Evolutionary conservation across 441 rosid genomes (phyloP), one percentile per base, ranked within the genome.

Genomic region (Populus hybrid): DNA sequence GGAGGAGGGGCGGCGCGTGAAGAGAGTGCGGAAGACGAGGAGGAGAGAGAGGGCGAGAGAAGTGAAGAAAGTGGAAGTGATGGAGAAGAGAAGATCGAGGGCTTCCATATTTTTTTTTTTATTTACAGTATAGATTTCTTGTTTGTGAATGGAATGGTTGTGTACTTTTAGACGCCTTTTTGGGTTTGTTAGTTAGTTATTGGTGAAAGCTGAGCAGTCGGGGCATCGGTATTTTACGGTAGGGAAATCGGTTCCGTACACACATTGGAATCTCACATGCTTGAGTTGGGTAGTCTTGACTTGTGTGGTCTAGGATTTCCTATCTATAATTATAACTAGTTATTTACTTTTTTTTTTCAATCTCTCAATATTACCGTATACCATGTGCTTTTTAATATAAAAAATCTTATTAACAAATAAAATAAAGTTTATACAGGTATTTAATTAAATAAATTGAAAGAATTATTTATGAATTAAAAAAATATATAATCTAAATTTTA

Each of bases 11-110:
- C 26, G 21, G 83, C 86, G 86, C 76, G 72, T 64, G 84, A 87
- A 76, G 70, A 89, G 78, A 76, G 82, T 38, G 77, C 79, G 85
- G 71, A 89, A 78, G 40, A 87, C 88, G 78, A 90, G 90, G 82
- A 84, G 50, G 74, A 90, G 77, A 65, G 97, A 89, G 78, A 88
- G 84, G 67, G 83, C 31, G 74, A 88, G 31, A 24, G 97, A 87
- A 64, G 85, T 84, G 81, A 82, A 3, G 64, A 80, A 74, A 10
- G 88, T 75, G 81, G 86, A 82, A 50, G 84, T 2, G 69, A 92
- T 85, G 2, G 98, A 86, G 79, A 80, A 79, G 38, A 91, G 70
- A 42, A 93, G 93, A 83, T 69, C 86, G 36, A 91, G 33, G 12
- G 76, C 8, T 70, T 94, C 97, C 98, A 91, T 93, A 2, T 31